These are phyloP conservation scores for Grigorovia humatica DNA, from an alignment of 805 yeast species.

Conservation along the genomic window DNA sequence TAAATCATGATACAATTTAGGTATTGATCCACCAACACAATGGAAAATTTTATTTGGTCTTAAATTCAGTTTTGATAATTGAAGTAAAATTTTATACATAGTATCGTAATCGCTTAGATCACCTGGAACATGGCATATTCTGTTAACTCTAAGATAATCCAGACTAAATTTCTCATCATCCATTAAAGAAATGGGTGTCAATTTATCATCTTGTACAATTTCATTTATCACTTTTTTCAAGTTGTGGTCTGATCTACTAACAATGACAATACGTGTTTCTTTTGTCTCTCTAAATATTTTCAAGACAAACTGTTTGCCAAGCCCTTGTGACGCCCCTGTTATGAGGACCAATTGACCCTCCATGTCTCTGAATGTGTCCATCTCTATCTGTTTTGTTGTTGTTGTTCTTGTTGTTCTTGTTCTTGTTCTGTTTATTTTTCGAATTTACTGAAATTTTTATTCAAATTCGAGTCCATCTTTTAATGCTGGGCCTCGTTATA, in stretches of 20 bases:
- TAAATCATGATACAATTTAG: constrained; percentile 66
- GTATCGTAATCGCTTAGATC: constrained; percentile 53
- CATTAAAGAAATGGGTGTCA: not conserved
- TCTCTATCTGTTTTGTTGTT: no score
- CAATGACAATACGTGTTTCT: constrained; percentile 59
- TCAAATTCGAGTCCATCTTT: no score
- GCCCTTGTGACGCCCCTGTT: constrained; percentile 94
- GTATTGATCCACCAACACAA: constrained; percentile 82
- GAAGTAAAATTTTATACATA: constrained; percentile 30
- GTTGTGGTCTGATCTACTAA: constrained; percentile 65
- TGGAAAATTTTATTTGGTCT: constrained; percentile 67
- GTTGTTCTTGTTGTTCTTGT: no score
- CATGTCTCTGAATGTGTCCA: constrained; percentile 8
- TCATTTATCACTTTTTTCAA: constrained; percentile 40
- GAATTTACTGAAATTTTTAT: no score
- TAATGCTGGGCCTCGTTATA: no score
- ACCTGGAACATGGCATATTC: constrained; percentile 40
- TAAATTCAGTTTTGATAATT: constrained; percentile 18
- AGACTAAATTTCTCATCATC: not conserved
- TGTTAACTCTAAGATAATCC: constrained; percentile 12
- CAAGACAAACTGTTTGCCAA: constrained; percentile 71
- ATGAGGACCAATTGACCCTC: constrained; percentile 52
- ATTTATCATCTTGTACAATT: constrained; percentile 22
- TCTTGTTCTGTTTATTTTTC: no score
- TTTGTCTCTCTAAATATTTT: constrained; percentile 33